Conservation (phyloP, 345 rosid genomes). For the Acer saccharum region DNA sequence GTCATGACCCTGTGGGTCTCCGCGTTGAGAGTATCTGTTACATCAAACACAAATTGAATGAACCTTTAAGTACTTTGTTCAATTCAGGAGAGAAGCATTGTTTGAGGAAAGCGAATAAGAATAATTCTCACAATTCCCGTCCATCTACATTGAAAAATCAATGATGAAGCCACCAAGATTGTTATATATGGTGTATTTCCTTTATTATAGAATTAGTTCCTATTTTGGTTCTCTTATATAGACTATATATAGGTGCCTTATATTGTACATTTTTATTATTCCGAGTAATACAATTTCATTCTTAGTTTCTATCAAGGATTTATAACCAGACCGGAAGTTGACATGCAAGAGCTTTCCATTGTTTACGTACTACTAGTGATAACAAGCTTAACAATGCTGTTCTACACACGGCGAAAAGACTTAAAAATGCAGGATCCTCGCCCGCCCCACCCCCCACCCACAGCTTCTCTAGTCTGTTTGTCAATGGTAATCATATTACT, state of each 20-base stretch:
- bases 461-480: too few species aligned
- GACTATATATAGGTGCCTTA: too few species aligned
- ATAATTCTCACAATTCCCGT: background rate
- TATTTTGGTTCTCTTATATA: too few species aligned
- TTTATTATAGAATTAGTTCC: too few species aligned
- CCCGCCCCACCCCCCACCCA: background rate
- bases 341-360: constrained; percentile 4
- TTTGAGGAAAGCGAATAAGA: background rate
- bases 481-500: background rate
- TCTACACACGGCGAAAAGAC: background rate
- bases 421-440: background rate
- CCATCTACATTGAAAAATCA: background rate
- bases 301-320: too few species aligned
- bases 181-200: too few species aligned
- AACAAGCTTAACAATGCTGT: background rate
- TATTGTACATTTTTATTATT: too few species aligned
- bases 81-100: background rate
- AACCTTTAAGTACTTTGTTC: constrained; percentile 1
- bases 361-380: background rate
- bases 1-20: constrained; percentile 72
- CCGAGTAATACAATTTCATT: too few species aligned
- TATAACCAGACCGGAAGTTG: background rate
- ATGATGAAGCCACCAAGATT: background rate
- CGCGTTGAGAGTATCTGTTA: constrained; percentile 56
- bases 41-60: constrained; percentile 11